Conservation (phyloP, 306 rosid genomes). For the Crotalaria pallida region DNA sequence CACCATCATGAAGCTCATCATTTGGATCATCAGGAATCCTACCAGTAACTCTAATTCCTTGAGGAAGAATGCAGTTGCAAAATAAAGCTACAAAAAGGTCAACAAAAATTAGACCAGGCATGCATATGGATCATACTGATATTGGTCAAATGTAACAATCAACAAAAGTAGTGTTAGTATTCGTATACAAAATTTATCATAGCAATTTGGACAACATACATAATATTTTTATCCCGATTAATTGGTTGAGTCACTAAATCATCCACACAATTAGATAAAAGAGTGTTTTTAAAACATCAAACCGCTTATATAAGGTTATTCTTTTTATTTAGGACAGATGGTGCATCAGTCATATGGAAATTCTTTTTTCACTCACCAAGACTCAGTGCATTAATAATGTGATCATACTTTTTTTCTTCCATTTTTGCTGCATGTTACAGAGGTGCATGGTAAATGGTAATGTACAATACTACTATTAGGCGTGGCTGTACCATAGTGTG, state of each 20-base stretch:
- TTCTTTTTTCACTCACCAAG: too few relatives aligned
- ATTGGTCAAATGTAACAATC: not conserved
- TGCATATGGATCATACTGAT: not conserved
- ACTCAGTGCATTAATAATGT: too few relatives aligned
- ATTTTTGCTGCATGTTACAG: too few relatives aligned
- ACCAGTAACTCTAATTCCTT: slow-evolving; percentile 65
- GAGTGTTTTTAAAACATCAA: too few relatives aligned
- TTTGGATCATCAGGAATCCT: slow-evolving; percentile 73
- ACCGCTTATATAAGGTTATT: too few relatives aligned
- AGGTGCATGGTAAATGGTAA: too few relatives aligned
- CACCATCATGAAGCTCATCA: slow-evolving; percentile 44
- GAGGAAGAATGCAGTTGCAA: slow-evolving; percentile 86
- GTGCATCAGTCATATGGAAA: too few relatives aligned
- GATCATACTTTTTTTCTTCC: too few relatives aligned
- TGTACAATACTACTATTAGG: too few relatives aligned
- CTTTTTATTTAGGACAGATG: too few relatives aligned
- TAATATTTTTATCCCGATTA: not conserved
- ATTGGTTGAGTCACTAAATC: not conserved
- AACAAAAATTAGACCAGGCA: not conserved
- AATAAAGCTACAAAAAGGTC: slow-evolving; percentile 54
- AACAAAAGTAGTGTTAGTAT: not conserved
- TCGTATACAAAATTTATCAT: not conserved
- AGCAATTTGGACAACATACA: not conserved
- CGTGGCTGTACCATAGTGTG: too few relatives aligned
- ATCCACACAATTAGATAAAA: not conserved